Conservation (phyloP, 108 stramenopile species). For the Skeletonema tropicum region DNA sequence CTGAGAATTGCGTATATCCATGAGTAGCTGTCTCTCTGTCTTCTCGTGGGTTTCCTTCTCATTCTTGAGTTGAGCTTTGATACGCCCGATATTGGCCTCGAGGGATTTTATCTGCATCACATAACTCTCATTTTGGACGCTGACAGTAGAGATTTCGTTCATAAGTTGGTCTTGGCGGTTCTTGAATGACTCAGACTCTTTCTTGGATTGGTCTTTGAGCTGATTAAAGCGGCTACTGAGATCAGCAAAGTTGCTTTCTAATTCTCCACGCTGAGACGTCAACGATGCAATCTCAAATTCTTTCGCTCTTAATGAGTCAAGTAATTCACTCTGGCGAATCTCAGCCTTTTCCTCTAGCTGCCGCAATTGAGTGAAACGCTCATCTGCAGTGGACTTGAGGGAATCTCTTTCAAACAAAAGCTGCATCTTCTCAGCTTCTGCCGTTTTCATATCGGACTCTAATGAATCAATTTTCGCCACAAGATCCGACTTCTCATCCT, state of each 20-base stretch:
- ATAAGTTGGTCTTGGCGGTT: slow-evolving; percentile 1
- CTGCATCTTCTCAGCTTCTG: background rate
- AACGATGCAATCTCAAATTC: slow-evolving; percentile 13
- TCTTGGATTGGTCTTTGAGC: background rate
- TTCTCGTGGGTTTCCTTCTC: slow-evolving; percentile 7
- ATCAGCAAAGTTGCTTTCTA: background rate
- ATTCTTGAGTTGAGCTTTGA: background rate
- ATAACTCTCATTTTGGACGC: background rate
- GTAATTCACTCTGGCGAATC: background rate
- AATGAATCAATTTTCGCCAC: background rate
- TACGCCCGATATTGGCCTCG: background rate
- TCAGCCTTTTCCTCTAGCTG: background rate
- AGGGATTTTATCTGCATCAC: background rate
- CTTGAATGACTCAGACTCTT: slow-evolving; percentile 1
- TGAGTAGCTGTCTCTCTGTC: background rate
- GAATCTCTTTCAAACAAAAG: background rate
- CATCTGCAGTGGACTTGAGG: background rate
- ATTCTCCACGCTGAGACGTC: background rate
- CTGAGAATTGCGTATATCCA: background rate
- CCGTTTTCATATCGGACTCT: background rate
- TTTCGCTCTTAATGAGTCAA: background rate
- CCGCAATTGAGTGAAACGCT: background rate
- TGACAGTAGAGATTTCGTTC: background rate
- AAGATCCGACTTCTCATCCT: slow-evolving; percentile 4
- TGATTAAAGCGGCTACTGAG: background rate